Percentiles rank a stretch among this genome's conserved stretches.
Conservation (phyloP, 768 basidiomycete genomes). For the Multifurca ochricompacta region DNA sequence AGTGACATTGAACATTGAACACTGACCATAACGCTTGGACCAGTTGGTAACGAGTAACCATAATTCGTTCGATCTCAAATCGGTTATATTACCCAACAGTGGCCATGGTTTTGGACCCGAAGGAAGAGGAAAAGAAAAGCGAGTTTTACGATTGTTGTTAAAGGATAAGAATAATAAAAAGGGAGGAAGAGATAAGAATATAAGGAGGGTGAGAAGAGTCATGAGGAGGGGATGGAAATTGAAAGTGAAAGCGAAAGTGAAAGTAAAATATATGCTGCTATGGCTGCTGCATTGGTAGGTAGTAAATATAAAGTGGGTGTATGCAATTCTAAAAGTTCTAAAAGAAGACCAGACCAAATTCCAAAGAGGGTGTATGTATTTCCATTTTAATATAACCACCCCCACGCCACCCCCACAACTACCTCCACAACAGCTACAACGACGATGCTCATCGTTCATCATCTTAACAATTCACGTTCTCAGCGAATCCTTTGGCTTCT, state of each 20-base stretch:
- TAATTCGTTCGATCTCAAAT: constrained; percentile 52
- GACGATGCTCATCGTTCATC: constrained; percentile 30
- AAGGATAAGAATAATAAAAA: neutral
- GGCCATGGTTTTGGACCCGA: constrained; percentile 65
- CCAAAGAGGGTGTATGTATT: no score
- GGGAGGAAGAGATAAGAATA: constrained; percentile 7
- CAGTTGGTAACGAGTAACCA: constrained; percentile 57
- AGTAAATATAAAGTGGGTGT: no score
- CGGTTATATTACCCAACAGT: constrained; percentile 53
- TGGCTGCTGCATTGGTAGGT: no score
- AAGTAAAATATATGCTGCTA: no score
- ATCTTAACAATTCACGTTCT: constrained; percentile 42
- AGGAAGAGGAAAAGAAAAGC: constrained; percentile 33
- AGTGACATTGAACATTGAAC: neutral
- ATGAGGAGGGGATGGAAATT: no score
- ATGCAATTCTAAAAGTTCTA: no score
- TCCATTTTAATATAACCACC: no score
- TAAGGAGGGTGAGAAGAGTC: constrained; percentile 5
- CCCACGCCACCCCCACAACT: no score
- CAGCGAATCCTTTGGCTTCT: constrained; percentile 43
- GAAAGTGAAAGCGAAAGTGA: no score
- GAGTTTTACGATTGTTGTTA: neutral
- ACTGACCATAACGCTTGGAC: constrained; percentile 57
- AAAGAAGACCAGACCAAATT: no score
- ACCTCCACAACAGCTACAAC: neutral